phyloP scores from a whole-genome alignment of 2,329 filamentous ascomycete genomes.

The Ceratocystis cubensis region DNA sequence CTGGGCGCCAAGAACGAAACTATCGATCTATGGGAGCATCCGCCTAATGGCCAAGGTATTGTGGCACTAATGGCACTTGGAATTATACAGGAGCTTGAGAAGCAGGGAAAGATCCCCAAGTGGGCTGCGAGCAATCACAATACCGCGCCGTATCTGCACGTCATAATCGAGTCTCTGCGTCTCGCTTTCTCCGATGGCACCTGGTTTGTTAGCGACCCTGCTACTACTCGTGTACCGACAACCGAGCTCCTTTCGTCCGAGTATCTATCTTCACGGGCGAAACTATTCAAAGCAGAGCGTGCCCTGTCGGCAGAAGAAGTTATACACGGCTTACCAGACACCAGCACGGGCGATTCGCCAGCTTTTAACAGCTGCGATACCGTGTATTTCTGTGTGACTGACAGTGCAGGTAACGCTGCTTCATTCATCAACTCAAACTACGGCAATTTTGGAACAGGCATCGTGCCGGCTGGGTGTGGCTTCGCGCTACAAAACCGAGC shows the following conservation, averaged over 20 bases:
- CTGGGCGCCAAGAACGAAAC: conserved; percentile 45
- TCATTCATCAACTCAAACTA: conserved; percentile 97
- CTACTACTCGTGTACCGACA: conserved; percentile 55
- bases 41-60: conserved; percentile 91
- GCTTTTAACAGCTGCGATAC: conserved; percentile 82
- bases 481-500: conserved; percentile 93
- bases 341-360: conserved; percentile 41
- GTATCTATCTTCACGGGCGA: conserved; percentile 61
- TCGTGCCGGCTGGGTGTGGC: conserved; percentile 74
- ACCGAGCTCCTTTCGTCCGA: conserved; percentile 54
- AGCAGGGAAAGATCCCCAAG: conserved; percentile 56
- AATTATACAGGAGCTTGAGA: conserved; percentile 77
- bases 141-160: conserved; percentile 67
- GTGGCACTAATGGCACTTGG: conserved; percentile 90
- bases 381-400: conserved; percentile 82
- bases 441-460: conserved; percentile 72
- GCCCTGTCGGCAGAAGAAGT: conserved; percentile 52
- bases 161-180: conserved; percentile 73
- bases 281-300: conserved; percentile 44
- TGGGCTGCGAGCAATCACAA: conserved; percentile 69
- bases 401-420: conserved; percentile 73
- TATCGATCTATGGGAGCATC: conserved; percentile 89
- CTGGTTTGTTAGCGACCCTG: conserved; percentile 85
- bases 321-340: conserved; percentile 45
- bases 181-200: conserved; percentile 80